Evolutionary conservation across 306 rosid genomes (phyloP).

Genomic region (Delonix regia): DNA sequence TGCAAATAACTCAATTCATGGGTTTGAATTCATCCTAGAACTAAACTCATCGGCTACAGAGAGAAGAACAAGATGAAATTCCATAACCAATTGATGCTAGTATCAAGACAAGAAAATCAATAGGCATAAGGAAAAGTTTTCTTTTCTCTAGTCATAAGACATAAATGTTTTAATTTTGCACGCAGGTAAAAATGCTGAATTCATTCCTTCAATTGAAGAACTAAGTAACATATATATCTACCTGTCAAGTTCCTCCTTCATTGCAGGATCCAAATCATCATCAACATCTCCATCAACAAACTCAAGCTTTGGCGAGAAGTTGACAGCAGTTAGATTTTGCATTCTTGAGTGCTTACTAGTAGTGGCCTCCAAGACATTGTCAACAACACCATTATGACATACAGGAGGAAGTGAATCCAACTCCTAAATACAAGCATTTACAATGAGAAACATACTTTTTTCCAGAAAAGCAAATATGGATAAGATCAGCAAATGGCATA

Average conservation of each 20-base stretch:
- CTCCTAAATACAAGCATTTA: conserved; percentile 50
- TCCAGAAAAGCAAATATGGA: not conserved
- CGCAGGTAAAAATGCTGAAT: not conserved
- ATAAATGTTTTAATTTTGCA: not conserved
- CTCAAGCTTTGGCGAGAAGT: conserved; percentile 61
- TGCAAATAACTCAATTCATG: not conserved
- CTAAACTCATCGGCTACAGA: not conserved
- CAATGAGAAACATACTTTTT: conserved; percentile 26
- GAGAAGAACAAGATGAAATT: not conserved
- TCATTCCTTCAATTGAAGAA: conserved; percentile 17
- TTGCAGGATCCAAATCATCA: conserved; percentile 86
- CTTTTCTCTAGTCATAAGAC: not conserved
- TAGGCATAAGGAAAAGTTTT: not conserved
- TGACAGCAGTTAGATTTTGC: conserved; percentile 53
- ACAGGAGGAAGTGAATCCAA: conserved; percentile 50
- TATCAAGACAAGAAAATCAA: not conserved
- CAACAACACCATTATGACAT: conserved; percentile 50
- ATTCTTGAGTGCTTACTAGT: conserved; percentile 53
- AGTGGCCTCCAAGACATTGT: conserved; percentile 46
- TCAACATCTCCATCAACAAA: conserved; percentile 72
- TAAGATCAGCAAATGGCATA: not conserved
- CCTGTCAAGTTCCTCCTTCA: conserved; percentile 94
- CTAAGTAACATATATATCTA: conserved; percentile 31
- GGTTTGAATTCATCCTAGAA: not conserved
- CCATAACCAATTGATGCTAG: not conserved